Evolutionary conservation across 2,329 filamentous ascomycete genomes (phyloP).

Genomic region (Aspergillus tanneri): DNA sequence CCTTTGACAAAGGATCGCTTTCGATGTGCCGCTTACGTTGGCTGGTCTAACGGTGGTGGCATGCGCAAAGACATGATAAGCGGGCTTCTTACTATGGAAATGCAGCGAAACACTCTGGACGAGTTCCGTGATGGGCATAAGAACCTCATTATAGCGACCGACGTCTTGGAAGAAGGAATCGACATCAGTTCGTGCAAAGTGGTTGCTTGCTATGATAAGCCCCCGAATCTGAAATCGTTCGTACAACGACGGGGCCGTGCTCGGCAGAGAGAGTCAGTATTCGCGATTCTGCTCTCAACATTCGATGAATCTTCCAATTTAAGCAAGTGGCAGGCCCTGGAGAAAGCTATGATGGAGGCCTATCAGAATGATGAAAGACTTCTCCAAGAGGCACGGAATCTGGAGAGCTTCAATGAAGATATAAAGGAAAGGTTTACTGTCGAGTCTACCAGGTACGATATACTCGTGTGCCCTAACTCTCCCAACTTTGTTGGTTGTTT

Average conservation of each 20-base stretch:
- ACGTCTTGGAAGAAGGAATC: conserved; percentile 61
- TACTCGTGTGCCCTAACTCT: background rate
- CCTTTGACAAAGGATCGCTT: conserved; percentile 51
- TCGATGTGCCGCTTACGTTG: conserved; percentile 42
- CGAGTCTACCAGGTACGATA: conserved; percentile 28
- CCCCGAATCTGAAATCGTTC: conserved; percentile 63
- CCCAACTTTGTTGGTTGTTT: too few relatives aligned
- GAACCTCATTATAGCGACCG: conserved; percentile 60
- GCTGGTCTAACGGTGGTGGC: conserved; percentile 44
- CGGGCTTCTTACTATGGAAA: conserved; percentile 49
- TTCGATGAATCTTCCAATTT: conserved; percentile 35
- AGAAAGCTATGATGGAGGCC: conserved; percentile 67
- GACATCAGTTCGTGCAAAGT: conserved; percentile 63
- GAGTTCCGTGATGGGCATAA: conserved; percentile 55
- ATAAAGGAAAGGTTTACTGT: conserved; percentile 43
- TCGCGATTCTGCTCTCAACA: conserved; percentile 50
- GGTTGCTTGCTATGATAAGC: conserved; percentile 64
- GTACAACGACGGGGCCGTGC: conserved; percentile 65
- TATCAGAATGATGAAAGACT: conserved; percentile 66
- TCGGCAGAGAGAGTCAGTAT: conserved; percentile 56
- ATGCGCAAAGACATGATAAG: conserved; percentile 49
- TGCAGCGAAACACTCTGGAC: conserved; percentile 53
- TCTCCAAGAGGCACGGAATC: conserved; percentile 44
- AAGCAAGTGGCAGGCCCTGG: conserved; percentile 63
- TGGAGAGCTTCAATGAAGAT: conserved; percentile 51